These are phyloP conservation scores for Conoideocrella luteorostrata DNA, from an alignment of 2,329 filamentous ascomycete species.

Conservation along the genomic window DNA sequence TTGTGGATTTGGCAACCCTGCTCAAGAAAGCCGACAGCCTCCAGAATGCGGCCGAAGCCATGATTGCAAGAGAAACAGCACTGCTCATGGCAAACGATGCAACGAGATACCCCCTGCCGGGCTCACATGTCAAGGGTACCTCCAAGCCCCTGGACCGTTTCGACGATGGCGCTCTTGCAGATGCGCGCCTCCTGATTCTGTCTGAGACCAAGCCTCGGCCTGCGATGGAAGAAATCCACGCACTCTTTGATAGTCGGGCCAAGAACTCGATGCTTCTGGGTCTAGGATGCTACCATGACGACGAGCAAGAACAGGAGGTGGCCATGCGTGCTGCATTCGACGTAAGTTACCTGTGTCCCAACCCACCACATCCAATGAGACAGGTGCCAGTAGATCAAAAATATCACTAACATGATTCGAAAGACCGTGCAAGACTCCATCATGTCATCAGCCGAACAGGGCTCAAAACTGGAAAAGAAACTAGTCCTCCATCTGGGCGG, in stretches of 20 bases:
- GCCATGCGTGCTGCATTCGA: conserved; percentile 68
- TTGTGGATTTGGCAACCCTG: conserved; percentile 65
- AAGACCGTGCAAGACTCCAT: conserved; percentile 68
- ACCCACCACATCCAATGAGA: too few species aligned
- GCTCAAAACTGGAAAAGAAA: conserved; percentile 90
- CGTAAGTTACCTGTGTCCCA: conserved; percentile 37
- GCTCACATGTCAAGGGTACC: conserved; percentile 56
- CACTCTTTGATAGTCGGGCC: conserved; percentile 47
- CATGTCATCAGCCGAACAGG: conserved; percentile 66
- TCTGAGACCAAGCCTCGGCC: conserved; percentile 55
- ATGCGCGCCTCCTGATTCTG: conserved; percentile 70
- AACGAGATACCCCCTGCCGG: conserved; percentile 63
- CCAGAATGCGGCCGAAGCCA: conserved; percentile 56
- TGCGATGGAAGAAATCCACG: conserved; percentile 43
- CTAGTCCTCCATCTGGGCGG: conserved; percentile 81
- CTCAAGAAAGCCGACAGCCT: conserved; percentile 55
- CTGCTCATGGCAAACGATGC: conserved; percentile 79
- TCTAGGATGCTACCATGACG: conserved; percentile 72
- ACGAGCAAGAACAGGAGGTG: conserved; percentile 59
- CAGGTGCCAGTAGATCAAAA: too few species aligned
- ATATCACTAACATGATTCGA: not conserved
- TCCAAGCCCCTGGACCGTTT: conserved; percentile 56
- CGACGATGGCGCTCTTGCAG: conserved; percentile 64
- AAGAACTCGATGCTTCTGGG: conserved; percentile 63
- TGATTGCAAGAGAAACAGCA: conserved; percentile 73